Base-by-base conservation (phyloP, 495 filamentous ascomycete genomes). In the Penicillium soppii region DNA sequence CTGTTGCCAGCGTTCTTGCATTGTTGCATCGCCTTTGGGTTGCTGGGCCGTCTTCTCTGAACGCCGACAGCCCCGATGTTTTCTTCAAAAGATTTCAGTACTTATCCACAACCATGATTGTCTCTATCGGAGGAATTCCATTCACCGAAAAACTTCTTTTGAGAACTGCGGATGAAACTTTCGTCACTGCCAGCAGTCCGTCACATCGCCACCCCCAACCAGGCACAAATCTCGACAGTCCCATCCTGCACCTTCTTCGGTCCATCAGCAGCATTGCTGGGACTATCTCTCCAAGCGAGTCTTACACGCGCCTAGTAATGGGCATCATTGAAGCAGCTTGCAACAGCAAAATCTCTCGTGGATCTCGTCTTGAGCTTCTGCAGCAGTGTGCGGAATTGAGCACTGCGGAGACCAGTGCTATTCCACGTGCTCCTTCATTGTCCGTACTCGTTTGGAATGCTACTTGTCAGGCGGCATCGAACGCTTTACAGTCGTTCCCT, bases 81-180 rank as follows among this genome's bases (percentile, higher is more conserved):
- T 92, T 90, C 58, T 74, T 87, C 4, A 71, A 82, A 15, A 78
- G 83, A 13, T 85, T 85, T 49, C 65, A 66, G 1, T 79, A 75
- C 25, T 73, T 92, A 42, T 61, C 91, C 0, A 73, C 74, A 19
- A 79, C 77, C 10, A 81, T 86, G 45, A 75, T 91, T 0, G 67
- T 75, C 8, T 81, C 79, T 0, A 71, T 96, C 10, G 92, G 91
- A 2, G 68, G 79, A 5, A 76, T 88, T 10, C 79, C 87, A 2
- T 95, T 97, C 61, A 88, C 87, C 0, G 91, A 96, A 54, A 91
- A 87, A 56, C 76, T 86, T 35, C 27, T 82, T 63, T 45, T 75
- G 40, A 70, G 70, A 42, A 73, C 62, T 13, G 56, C 66, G 1
- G 71, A 75, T 36, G 67, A 69, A 17, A 63, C 60, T 3, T 79